Evolutionary conservation across 2,329 filamentous ascomycete species (phyloP).

Genomic region (Anthostomella pinea): DNA sequence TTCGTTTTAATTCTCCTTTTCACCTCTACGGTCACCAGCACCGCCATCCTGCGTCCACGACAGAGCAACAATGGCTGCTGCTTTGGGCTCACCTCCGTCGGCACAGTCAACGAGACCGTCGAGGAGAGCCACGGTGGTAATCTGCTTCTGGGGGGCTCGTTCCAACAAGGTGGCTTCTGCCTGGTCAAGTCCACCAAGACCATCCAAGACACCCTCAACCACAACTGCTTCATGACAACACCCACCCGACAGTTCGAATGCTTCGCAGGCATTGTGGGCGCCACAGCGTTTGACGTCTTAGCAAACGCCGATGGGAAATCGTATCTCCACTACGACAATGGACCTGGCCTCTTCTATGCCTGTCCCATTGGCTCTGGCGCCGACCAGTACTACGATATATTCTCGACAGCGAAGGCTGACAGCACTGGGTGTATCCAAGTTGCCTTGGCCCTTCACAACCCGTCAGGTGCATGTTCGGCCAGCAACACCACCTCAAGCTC

Average conservation of each 20-base stretch:
- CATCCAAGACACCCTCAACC: slow-evolving; percentile 23
- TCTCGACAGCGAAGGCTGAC: slow-evolving; percentile 20
- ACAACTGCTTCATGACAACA: slow-evolving; percentile 28
- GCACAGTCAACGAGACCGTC: slow-evolving; percentile 21
- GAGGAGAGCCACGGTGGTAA: slow-evolving; percentile 25
- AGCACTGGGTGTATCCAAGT: slow-evolving; percentile 21
- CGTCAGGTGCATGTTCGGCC: slow-evolving; percentile 16
- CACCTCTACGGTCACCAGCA: slow-evolving; percentile 7
- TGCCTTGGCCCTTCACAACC: slow-evolving; percentile 19
- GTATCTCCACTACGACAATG: slow-evolving; percentile 26
- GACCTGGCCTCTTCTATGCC: slow-evolving; percentile 23
- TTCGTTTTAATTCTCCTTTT: slow-evolving; percentile 16
- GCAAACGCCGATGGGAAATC: slow-evolving; percentile 13
- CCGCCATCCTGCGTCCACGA: slow-evolving; percentile 13
- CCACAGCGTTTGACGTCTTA: slow-evolving; percentile 23
- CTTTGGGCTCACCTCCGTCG: slow-evolving; percentile 27
- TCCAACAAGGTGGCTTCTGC: slow-evolving; percentile 28
- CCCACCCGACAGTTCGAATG: slow-evolving; percentile 27
- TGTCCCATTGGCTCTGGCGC: slow-evolving; percentile 21
- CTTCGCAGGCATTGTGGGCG: slow-evolving; percentile 21
- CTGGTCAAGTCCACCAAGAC: slow-evolving; percentile 22
- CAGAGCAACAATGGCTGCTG: slow-evolving; percentile 21
- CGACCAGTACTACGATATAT: slow-evolving; percentile 24
- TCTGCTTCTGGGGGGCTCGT: slow-evolving; percentile 24
- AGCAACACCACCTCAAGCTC: slow-evolving; percentile 4